Percentiles rank a stretch among this genome's conserved stretches.
Evolutionary conservation across 371 early-diverging fungal genomes (phyloP).

Genomic region (Nosema muscidifuracis): DNA sequence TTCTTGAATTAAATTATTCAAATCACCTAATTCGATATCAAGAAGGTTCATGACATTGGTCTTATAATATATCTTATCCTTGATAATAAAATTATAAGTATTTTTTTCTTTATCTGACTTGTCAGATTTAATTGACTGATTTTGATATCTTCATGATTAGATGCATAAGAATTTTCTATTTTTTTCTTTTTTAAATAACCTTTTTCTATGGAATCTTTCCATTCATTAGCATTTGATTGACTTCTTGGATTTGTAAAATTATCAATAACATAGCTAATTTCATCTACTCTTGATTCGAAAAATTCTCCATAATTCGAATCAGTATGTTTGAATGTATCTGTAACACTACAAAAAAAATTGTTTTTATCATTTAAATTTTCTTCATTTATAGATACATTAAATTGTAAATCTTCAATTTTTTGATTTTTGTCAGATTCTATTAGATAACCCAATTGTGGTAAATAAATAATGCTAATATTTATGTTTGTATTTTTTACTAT

Average conservation of each 20-base stretch:
- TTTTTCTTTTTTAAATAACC: not conserved
- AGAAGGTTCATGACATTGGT: not conserved
- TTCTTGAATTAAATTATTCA: not conserved
- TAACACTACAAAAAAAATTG: not conserved
- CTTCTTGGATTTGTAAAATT: not conserved
- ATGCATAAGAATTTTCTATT: not conserved
- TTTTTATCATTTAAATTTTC: not conserved
- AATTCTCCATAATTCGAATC: not conserved
- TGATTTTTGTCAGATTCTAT: slow-evolving; percentile 11
- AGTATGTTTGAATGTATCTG: not conserved
- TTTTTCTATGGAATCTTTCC: not conserved
- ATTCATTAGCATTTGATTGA: not conserved
- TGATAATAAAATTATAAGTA: not conserved
- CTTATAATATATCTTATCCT: not conserved
- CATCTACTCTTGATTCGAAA: not conserved
- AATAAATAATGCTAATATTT: slow-evolving; percentile 25
- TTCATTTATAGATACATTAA: not conserved
- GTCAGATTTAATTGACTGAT: no score
- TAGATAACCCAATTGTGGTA: slow-evolving; percentile 46
- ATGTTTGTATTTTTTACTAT: slow-evolving; percentile 6
- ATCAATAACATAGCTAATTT: not conserved
- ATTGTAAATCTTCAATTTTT: not conserved
- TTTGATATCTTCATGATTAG: not conserved
- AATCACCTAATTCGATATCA: not conserved
- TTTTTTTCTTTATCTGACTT: no score